Evolutionary conservation across 208 protist genomes (phyloP).

Genomic region (Trypanosomatidae sp.): DNA sequence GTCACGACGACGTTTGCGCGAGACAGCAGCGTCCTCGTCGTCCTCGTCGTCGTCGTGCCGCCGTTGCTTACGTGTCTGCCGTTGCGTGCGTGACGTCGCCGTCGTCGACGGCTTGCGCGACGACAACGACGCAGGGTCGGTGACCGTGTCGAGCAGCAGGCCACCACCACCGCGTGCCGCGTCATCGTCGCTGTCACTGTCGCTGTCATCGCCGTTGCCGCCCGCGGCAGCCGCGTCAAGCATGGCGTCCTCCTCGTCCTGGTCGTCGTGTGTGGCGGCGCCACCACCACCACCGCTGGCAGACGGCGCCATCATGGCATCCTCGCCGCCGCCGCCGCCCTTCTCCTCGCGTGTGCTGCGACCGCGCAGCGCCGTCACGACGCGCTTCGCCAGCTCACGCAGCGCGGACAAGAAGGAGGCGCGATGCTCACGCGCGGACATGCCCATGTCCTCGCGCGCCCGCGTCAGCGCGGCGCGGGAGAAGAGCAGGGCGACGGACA

Average conservation of each 20-base stretch:
- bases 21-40: slow-evolving; percentile 3
- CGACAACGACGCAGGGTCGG: no score
- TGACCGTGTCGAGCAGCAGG: no score
- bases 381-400: slow-evolving; percentile 25
- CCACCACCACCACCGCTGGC: background rate
- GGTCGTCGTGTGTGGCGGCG: slow-evolving; percentile 11
- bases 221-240: background rate
- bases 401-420: slow-evolving; percentile 42
- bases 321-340: slow-evolving; percentile 4
- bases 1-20: slow-evolving; percentile 6
- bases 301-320: slow-evolving; percentile 1
- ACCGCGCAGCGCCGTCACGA: slow-evolving; percentile 36
- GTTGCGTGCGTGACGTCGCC: background rate
- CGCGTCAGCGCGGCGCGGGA: slow-evolving; percentile 32
- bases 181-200: no score
- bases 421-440: slow-evolving; percentile 61
- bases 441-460: slow-evolving; percentile 45
- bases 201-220: background rate
- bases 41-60: slow-evolving; percentile 7
- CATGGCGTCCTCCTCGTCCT: no score
- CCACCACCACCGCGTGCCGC: no score
- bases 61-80: background rate
- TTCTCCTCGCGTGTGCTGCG: slow-evolving; percentile 17
- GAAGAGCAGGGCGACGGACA: slow-evolving; percentile 69
- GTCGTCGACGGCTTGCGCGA: no score